Evolutionary conservation across 495 filamentous ascomycete species (phyloP), one percentile per base, ranked within the genome.

Genomic region (Physcia stellaris): DNA sequence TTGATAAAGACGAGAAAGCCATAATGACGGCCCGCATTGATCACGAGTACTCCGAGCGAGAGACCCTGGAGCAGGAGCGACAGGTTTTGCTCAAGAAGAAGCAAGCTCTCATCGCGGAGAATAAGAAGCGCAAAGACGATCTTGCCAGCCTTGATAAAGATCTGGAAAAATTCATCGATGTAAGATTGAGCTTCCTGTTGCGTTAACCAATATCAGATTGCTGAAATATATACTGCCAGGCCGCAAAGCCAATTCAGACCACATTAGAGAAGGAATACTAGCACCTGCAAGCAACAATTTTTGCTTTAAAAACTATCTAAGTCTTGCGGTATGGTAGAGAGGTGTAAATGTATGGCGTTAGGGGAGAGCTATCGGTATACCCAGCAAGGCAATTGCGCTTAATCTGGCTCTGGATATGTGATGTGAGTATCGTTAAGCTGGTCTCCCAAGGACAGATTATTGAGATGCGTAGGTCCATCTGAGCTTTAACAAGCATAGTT

Each of bases 71-170:
- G 51, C 80, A 85, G 57, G 77, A 81, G 41, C 72, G 92, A 27
- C 84, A 86, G 57, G 82, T 79, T 46, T 66, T 95, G 19, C 60
- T 94, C 38, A 88, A 84, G 65, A 76, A 80, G 54, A 98, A 98
- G 53, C 85, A 93, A 56, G 79, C 76, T 35, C 65, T 98, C 39
- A 92, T 92, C 39, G 79, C 83, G 4, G 87, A 95, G 50, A 95
- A 94, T 50, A 93, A 94, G 65, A 93, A 85, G 61, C 69, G 87
- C 35, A 88, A 90, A 56, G 87, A 95, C 39, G 85, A 98, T 53
- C 62, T 98, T 19, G 83, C 78, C 24, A 92, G 77, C 46, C 63
- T 95, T 24, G 87, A 94, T 50, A 77, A 81, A 59, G 81, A 92
- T 54, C 62, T 94, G 46, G 86, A 94, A 61, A 83, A 83, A 50